Percentiles rank a stretch among this genome's conserved stretches.
Evolutionary conservation across 108 stramenopile genomes (phyloP).

Genomic region (Schizochytrium sp.): DNA sequence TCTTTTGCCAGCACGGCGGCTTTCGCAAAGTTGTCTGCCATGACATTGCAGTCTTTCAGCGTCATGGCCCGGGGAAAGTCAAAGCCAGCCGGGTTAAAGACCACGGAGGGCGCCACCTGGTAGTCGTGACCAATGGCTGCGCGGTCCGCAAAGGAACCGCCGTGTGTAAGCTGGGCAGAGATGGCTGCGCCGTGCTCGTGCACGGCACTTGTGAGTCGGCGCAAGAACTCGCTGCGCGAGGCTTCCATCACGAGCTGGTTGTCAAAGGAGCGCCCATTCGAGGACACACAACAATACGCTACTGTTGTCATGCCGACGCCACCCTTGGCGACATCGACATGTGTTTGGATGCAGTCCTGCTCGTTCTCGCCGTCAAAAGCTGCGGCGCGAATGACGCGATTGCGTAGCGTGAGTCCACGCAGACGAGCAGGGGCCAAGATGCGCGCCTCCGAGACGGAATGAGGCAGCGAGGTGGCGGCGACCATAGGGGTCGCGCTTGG

Average conservation of each 20-base stretch:
- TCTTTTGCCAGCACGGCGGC: conserved; percentile 34
- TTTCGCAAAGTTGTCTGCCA: conserved; percentile 39
- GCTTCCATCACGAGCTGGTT: neutral
- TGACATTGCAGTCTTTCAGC: conserved; percentile 40
- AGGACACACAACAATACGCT: neutral
- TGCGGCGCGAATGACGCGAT: neutral
- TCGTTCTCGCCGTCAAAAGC: neutral
- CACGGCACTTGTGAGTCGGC: neutral
- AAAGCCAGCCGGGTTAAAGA: neutral
- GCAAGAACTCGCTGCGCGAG: neutral
- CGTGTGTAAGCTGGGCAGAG: neutral
- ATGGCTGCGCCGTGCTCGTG: neutral
- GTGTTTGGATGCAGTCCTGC: neutral
- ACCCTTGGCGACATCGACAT: neutral
- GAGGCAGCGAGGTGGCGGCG: neutral
- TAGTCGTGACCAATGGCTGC: neutral
- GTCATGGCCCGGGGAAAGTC: conserved; percentile 39
- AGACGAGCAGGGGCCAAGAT: neutral
- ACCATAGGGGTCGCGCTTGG: neutral
- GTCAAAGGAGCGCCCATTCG: neutral
- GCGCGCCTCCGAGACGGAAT: neutral
- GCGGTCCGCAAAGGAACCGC: neutral
- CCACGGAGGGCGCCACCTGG: neutral
- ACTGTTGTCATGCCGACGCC: conserved; percentile 12
- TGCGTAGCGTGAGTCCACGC: neutral